Percentiles rank a stretch among this genome's conserved stretches.
Conservation (phyloP, 306 rosid species). For the Cicer yamashitae region DNA sequence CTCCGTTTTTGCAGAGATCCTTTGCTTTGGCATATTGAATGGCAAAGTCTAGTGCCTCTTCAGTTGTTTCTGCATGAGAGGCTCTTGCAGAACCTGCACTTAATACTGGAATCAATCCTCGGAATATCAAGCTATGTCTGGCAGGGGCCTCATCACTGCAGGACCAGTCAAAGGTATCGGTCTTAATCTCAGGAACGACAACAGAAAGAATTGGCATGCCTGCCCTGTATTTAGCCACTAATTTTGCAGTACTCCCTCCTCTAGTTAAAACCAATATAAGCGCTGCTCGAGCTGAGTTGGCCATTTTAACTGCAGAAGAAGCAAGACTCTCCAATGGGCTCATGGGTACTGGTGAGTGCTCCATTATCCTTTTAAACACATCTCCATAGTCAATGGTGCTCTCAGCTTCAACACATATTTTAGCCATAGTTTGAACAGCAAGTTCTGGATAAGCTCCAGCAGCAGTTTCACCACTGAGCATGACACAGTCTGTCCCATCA, state of each 20-base stretch:
- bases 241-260: slow-evolving; percentile 71
- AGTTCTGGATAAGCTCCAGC: slow-evolving; percentile 90
- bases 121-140: slow-evolving; percentile 93
- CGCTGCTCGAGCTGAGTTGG: slow-evolving; percentile 74
- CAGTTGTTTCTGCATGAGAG: slow-evolving; percentile 86
- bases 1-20: slow-evolving; percentile 83
- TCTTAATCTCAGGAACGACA: slow-evolving; percentile 91
- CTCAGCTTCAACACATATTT: slow-evolving; percentile 78
- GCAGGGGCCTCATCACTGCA: slow-evolving; percentile 98
- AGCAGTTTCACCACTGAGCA: slow-evolving; percentile 92
- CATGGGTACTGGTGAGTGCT: slow-evolving; percentile 83
- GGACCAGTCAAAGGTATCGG: slow-evolving; percentile 82
- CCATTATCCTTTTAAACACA: slow-evolving; percentile 81
- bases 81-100: slow-evolving; percentile 91
- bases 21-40: slow-evolving; percentile 73
- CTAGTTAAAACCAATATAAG: slow-evolving; percentile 79
- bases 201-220: slow-evolving; percentile 94
- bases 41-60: slow-evolving; percentile 78
- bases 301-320: slow-evolving; percentile 80
- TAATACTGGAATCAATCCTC: slow-evolving; percentile 84
- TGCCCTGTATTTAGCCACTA: slow-evolving; percentile 97
- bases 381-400: slow-evolving; percentile 75
- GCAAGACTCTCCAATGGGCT: slow-evolving; percentile 87
- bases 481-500: slow-evolving; percentile 88
- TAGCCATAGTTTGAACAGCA: slow-evolving; percentile 80